Percentiles rank a stretch among this genome's conserved stretches.
Conservation (phyloP, 2,329 filamentous ascomycete genomes). For the Setomelanomma holmii region DNA sequence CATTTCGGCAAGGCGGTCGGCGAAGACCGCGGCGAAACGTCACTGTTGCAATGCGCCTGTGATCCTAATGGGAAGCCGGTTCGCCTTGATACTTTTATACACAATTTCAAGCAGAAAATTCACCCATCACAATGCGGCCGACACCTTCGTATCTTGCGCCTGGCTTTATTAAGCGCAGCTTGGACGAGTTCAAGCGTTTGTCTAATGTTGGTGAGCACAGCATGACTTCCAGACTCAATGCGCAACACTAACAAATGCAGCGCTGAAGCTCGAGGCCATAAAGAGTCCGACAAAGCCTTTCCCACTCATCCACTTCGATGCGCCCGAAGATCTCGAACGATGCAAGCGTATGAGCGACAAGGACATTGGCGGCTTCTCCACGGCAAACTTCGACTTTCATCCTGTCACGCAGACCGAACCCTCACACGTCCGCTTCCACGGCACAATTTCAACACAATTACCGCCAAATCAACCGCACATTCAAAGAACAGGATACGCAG, state of each 20-base stretch:
- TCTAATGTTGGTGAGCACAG: constrained; percentile 58
- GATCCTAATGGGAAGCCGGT: constrained; percentile 12
- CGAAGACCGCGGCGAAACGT: constrained; percentile 23
- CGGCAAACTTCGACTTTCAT: constrained; percentile 72
- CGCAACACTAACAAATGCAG: constrained; percentile 54
- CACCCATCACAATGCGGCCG: constrained; percentile 45
- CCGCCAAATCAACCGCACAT: constrained; percentile 77
- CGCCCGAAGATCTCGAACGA: constrained; percentile 50
- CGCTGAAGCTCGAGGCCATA: constrained; percentile 72
- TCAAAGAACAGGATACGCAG: constrained; percentile 84
- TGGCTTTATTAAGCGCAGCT: constrained; percentile 65
- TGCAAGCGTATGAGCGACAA: constrained; percentile 84
- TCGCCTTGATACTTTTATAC: too few relatives aligned
- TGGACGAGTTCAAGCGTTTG: constrained; percentile 65
- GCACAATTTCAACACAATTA: constrained; percentile 84
- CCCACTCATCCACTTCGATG: constrained; percentile 69
- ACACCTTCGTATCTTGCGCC: constrained; percentile 46
- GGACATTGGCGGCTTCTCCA: constrained; percentile 86
- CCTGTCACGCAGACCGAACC: constrained; percentile 56
- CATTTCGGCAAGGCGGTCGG: constrained; percentile 26
- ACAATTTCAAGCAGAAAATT: too few relatives aligned
- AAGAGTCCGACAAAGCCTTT: constrained; percentile 69
- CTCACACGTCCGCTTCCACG: constrained; percentile 82
- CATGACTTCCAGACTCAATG: constrained; percentile 33
- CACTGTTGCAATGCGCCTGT: constrained; percentile 10